These are phyloP conservation scores for Colletotrichum sp. DNA, from an alignment of 2,329 filamentous ascomycete genomes.

Conservation along the genomic window DNA sequence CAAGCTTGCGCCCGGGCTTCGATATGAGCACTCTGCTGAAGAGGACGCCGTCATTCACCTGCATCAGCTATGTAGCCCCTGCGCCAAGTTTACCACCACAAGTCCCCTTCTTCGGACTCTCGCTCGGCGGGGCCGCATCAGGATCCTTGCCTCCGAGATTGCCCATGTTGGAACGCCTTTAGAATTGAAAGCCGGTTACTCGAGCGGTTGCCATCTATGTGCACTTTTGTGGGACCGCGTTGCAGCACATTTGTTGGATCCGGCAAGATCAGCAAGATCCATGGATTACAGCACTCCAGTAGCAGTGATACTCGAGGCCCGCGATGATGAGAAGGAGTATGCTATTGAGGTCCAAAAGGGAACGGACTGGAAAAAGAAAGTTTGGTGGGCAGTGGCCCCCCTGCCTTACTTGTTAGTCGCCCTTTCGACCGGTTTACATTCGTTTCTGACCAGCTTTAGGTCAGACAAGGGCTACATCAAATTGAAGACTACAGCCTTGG, in stretches of 20 bases:
- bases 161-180: not conserved
- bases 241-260: not conserved
- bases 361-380: not conserved
- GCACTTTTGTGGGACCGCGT: not conserved
- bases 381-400: not conserved
- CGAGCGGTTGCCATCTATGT: not conserved
- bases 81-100: not conserved
- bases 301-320: not conserved
- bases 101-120: not conserved
- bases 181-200: not conserved
- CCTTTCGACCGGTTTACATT: not conserved
- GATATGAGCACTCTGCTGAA: not conserved
- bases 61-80: not conserved
- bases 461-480: not conserved
- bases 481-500: not conserved
- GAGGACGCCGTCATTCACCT: not conserved
- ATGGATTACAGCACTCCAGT: not conserved
- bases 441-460: not conserved
- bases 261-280: not conserved
- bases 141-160: not conserved
- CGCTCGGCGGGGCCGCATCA: not conserved
- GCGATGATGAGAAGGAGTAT: not conserved
- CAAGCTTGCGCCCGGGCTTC: not conserved
- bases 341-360: not conserved
- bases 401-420: not conserved